Conservation (phyloP, 169 alveolate genomes). For the Toxoplasma gondii region DNA sequence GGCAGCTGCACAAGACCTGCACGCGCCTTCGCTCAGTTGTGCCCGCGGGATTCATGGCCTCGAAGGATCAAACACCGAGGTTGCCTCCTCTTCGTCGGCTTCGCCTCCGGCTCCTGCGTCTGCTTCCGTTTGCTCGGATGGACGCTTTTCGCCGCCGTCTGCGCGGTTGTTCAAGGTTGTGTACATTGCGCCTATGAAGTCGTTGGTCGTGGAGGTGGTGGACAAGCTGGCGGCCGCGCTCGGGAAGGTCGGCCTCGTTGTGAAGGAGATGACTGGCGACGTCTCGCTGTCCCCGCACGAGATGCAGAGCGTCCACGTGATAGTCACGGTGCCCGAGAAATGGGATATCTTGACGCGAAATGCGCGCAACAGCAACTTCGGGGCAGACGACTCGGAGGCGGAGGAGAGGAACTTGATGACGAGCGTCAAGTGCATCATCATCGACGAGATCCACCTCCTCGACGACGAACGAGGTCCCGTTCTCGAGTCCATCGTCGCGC, state of each 20-base stretch:
- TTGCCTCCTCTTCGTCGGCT: background rate
- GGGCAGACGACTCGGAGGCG: background rate
- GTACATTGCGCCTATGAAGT: conserved; percentile 99
- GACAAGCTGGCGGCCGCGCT: conserved; percentile 36
- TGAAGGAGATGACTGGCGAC: conserved; percentile 62
- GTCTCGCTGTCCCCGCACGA: conserved; percentile 83
- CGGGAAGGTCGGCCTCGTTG: conserved; percentile 15
- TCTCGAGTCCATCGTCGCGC: conserved; percentile 98
- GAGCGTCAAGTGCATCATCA: conserved; percentile 65
- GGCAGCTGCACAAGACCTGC: no score
- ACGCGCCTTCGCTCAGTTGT: no score
- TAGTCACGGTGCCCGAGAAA: conserved; percentile 99
- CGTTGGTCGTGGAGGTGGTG: conserved; percentile 79
- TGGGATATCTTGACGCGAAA: conserved; percentile 99
- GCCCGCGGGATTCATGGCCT: no score
- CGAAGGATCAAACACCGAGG: no score
- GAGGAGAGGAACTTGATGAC: conserved; percentile 27
- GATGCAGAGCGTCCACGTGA: conserved; percentile 95
- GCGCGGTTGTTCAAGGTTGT: conserved; percentile 80
- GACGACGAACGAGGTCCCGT: conserved; percentile 99
- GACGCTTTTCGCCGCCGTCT: background rate
- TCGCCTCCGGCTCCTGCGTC: background rate
- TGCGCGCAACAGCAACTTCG: conserved; percentile 71
- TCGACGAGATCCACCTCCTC: conserved; percentile 92
- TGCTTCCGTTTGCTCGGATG: background rate